A percentile compares a stretch with the other conserved stretches of the same genome.
These are phyloP conservation scores for Crithidia bombi DNA, from an alignment of 208 protist genomes.

Conservation along the genomic window DNA sequence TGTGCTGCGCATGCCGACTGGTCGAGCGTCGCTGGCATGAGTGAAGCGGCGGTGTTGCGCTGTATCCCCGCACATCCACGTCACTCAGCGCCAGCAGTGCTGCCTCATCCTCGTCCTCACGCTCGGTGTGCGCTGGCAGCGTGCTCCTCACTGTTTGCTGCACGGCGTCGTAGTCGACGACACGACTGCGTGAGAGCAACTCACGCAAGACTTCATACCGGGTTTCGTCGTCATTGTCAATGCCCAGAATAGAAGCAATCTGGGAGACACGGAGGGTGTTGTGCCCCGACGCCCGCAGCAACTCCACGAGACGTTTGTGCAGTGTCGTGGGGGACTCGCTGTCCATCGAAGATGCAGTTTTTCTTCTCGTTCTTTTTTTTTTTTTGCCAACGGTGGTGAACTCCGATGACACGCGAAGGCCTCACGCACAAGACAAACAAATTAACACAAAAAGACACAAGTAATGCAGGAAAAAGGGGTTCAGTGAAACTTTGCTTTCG, in stretches of 20 bases:
- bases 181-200: constrained; percentile 22
- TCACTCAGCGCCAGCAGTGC: constrained; percentile 29
- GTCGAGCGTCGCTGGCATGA: constrained; percentile 26
- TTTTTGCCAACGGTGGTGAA: too few relatives aligned
- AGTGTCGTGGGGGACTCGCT: constrained; percentile 38
- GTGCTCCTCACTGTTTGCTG: constrained; percentile 24
- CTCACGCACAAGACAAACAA: too few relatives aligned
- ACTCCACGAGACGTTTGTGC: constrained; percentile 43
- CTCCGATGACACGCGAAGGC: too few relatives aligned
- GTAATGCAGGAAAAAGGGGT: too few relatives aligned
- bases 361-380: constrained; percentile 6
- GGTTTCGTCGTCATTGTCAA: constrained; percentile 21
- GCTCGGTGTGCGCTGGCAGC: constrained; percentile 1
- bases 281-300: constrained; percentile 39
- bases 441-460: too few relatives aligned
- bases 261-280: constrained; percentile 45
- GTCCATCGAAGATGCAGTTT: constrained; percentile 44
- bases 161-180: constrained; percentile 26
- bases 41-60: neutral
- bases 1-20: constrained; percentile 25
- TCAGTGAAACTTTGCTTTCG: too few relatives aligned
- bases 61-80: neutral
- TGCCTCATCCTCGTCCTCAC: constrained; percentile 26
- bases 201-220: constrained; percentile 21
- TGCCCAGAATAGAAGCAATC: constrained; percentile 52